Percentiles rank a stretch among this genome's conserved stretches.
Evolutionary conservation across 768 basidiomycete species (phyloP).

Genomic region (Lactifluus echinatus): DNA sequence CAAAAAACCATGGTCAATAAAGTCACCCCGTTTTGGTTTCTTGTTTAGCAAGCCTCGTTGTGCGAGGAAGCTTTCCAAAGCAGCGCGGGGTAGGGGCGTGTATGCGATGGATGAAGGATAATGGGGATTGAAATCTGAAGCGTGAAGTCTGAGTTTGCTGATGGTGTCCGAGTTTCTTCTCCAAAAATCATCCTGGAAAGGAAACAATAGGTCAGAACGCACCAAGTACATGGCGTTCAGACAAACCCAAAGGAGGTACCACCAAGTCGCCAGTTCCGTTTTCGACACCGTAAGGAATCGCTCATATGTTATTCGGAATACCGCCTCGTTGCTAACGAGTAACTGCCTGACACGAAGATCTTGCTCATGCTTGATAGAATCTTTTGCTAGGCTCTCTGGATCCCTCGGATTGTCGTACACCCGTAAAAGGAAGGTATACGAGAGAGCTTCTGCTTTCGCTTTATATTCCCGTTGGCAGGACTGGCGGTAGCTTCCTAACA

Average conservation of each 20-base stretch:
- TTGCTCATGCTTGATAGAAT: slow-evolving; percentile 39
- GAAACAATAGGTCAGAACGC: not conserved
- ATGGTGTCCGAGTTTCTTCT: slow-evolving; percentile 58
- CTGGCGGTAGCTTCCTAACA: slow-evolving; percentile 43
- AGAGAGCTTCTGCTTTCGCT: slow-evolving; percentile 45
- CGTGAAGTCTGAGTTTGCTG: slow-evolving; percentile 37
- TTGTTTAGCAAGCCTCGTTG: slow-evolving; percentile 52
- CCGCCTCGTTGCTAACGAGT: slow-evolving; percentile 36
- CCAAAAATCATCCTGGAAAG: slow-evolving; percentile 62
- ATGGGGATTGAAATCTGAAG: slow-evolving; percentile 59
- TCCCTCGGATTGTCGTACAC: slow-evolving; percentile 52
- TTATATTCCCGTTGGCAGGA: slow-evolving; percentile 40
- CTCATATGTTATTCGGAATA: slow-evolving; percentile 44
- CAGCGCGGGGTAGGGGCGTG: slow-evolving; percentile 53
- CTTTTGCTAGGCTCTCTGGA: slow-evolving; percentile 36
- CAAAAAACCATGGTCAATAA: slow-evolving; percentile 55
- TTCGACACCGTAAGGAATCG: slow-evolving; percentile 42
- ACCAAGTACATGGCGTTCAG: too few relatives aligned
- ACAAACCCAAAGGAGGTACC: slow-evolving; percentile 73
- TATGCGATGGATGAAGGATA: slow-evolving; percentile 68
- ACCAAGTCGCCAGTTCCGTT: slow-evolving; percentile 52
- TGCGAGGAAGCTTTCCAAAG: slow-evolving; percentile 53
- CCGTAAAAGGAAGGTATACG: slow-evolving; percentile 52
- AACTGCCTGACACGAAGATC: slow-evolving; percentile 50
- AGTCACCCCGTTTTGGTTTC: slow-evolving; percentile 35